A percentile compares a stretch with the other conserved stretches of the same genome.
Evolutionary conservation across 2,329 filamentous ascomycete genomes (phyloP).

Genomic region (Ceratocystis huliohia): DNA sequence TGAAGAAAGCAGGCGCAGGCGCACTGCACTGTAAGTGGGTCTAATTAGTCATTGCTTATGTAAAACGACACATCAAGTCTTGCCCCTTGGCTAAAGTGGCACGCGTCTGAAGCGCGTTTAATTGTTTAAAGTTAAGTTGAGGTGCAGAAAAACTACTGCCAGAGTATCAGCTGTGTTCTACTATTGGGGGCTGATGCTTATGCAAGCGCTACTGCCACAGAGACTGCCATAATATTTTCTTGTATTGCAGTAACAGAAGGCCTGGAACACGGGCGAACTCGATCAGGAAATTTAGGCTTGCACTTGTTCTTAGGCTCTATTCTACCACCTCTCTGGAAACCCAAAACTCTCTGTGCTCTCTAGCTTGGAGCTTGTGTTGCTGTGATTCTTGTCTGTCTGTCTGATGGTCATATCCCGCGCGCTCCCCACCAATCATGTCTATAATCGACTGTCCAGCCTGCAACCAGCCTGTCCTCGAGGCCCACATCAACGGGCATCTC

Average conservation of each 20-base stretch:
- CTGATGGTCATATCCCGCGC: too few species aligned
- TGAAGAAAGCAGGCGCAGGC: neutral
- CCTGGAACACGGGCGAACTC: too few species aligned
- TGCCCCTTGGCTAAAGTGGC: neutral
- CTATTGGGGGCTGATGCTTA: too few species aligned
- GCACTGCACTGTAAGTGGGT: neutral
- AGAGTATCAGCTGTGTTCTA: neutral
- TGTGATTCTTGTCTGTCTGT: neutral
- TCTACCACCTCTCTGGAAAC: too few species aligned
- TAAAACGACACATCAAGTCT: neutral
- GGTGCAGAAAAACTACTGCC: neutral
- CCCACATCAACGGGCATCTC: slow-evolving; percentile 78
- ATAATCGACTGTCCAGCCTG: slow-evolving; percentile 72
- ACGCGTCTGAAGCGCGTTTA: neutral
- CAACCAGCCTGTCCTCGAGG: slow-evolving; percentile 54
- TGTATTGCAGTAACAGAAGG: too few species aligned
- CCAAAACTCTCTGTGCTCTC: neutral
- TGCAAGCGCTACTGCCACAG: too few species aligned
- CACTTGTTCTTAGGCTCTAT: too few species aligned
- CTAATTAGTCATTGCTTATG: neutral
- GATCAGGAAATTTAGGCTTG: too few species aligned
- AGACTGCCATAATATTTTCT: too few species aligned
- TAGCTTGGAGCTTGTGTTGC: neutral
- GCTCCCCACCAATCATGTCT: slow-evolving; percentile 4
- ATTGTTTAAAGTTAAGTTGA: neutral